Percentiles rank a stretch among this genome's conserved stretches.
Evolutionary conservation across 164 flowering plant species (phyloP).

Genomic region (Sextonia rubra): DNA sequence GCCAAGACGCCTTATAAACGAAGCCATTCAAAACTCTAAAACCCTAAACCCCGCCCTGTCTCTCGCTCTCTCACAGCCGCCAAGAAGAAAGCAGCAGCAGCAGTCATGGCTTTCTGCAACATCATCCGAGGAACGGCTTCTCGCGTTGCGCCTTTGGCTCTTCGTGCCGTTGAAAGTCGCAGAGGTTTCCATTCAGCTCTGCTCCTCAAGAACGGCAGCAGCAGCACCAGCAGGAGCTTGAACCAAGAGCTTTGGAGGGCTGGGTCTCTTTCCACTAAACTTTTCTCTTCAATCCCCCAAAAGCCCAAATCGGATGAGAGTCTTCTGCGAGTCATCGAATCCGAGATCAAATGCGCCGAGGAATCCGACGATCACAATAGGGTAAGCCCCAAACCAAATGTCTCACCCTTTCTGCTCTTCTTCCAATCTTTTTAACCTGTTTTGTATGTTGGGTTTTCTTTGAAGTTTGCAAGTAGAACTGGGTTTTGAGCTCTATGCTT

Average conservation of each 20-base stretch:
- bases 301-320: slow-evolving; percentile 33
- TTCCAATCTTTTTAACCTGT: neutral
- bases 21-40: neutral
- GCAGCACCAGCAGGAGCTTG: slow-evolving; percentile 8
- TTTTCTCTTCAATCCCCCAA: slow-evolving; percentile 27
- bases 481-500: neutral
- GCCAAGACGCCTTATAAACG: too few relatives aligned
- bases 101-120: slow-evolving; percentile 44
- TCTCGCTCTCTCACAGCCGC: neutral
- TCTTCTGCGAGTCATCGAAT: slow-evolving; percentile 48
- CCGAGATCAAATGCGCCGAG: slow-evolving; percentile 52
- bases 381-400: slow-evolving; percentile 21
- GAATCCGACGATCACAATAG: slow-evolving; percentile 41
- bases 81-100: neutral
- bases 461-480: neutral
- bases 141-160: slow-evolving; percentile 30
- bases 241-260: neutral
- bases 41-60: neutral
- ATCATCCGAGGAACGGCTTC: slow-evolving; percentile 50
- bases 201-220: slow-evolving; percentile 22
- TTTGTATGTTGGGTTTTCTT: neutral
- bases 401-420: neutral
- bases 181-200: slow-evolving; percentile 25
- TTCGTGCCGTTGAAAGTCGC: slow-evolving; percentile 28
- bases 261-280: neutral